Evolutionary conservation across 345 rosid genomes (phyloP), one percentile per base, ranked within the genome.

Genomic region (Combretum micranthum): DNA sequence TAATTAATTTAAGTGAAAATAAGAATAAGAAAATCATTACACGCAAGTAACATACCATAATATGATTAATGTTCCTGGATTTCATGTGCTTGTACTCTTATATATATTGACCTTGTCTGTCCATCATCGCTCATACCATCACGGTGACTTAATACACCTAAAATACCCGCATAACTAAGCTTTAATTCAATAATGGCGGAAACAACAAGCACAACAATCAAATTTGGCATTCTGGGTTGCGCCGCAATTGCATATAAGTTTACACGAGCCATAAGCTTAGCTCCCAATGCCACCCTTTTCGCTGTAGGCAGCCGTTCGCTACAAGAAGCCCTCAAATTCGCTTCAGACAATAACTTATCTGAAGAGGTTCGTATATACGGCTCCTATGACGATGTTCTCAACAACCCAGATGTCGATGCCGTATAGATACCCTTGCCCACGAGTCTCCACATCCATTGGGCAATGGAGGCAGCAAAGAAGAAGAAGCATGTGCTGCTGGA

Each of bases 401-500:
- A 74, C 52, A 74, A 73, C 60, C 67, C 71, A 0, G 63, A 62
- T 1, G 68, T 77, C 54, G 76, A 77, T 44, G 76, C 69, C 18
- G 76, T 71, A 32, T 77, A 73, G 55, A 46, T 77, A 9, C 79
- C 82, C 37, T 44, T 77, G 21, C 82, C 82, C 23, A 70, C 82
- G 16, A 68, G 73, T 49, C 63, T 70, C 49, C 82, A 74, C 59
- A 45, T 52, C 54, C 61, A 65, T 49, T 73, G 76, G 76, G 82
- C 76, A 5, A 56, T 64, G 61, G 44, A 60, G 25, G 76, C 72
- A 0, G 82, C 82, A 2, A 15, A 63, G 66, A 74, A 68, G 61
- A 74, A 71, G 75, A 91, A 88, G 69, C 96, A 91, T 60, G 32
- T 91, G 23, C 69, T 91, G 32, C 57, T 83, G 69, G 95, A 91